phyloP scores from a whole-genome alignment of 176 grass and related monocot species.

The Musa schizocarpa region DNA sequence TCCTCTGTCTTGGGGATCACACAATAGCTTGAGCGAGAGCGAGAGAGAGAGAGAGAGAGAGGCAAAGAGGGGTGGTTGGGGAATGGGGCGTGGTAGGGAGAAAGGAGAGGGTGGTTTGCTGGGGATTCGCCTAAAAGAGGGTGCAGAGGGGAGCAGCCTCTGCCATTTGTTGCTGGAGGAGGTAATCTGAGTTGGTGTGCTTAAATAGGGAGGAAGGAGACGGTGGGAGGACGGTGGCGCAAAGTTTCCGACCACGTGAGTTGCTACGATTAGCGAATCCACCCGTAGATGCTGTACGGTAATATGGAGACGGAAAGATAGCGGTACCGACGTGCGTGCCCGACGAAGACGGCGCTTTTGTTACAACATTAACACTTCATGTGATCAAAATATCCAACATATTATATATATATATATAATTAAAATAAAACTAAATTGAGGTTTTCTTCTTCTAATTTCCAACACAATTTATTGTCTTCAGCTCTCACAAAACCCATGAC shows the following conservation, averaged over 20 bases:
- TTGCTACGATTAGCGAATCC: not conserved
- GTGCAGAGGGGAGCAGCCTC: not conserved
- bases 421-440: no score
- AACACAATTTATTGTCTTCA: no score
- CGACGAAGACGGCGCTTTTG: no score
- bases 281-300: no score
- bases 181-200: not conserved
- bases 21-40: not conserved
- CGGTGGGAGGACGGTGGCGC: not conserved
- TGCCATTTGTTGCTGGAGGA: not conserved
- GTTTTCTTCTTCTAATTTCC: no score
- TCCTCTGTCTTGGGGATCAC: not conserved
- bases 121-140: not conserved
- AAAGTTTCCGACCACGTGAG: not conserved
- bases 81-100: not conserved
- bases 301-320: no score
- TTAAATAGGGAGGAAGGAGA: not conserved
- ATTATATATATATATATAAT: no score
- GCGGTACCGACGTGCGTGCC: no score
- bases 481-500: no score
- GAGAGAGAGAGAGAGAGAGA: not conserved
- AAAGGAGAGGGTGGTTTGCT: not conserved
- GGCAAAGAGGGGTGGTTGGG: not conserved
- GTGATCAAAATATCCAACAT: no score
- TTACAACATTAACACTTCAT: no score